These are phyloP conservation scores for Teunomyces funiuensis DNA, from an alignment of 805 yeast genomes.

Conservation along the genomic window DNA sequence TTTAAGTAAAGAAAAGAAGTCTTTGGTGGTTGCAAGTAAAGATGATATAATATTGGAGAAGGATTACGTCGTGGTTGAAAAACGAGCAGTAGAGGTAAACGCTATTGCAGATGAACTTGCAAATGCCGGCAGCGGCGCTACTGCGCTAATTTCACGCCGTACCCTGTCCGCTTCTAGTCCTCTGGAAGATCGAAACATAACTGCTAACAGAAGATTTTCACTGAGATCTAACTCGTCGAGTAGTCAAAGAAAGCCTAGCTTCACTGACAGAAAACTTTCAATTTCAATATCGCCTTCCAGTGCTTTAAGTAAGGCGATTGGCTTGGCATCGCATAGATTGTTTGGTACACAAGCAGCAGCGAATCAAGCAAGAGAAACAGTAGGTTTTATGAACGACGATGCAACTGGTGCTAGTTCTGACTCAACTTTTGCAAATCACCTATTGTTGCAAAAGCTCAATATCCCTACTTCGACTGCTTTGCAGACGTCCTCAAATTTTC, in stretches of 20 bases:
- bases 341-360: slow-evolving; percentile 50
- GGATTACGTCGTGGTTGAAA: slow-evolving; percentile 93
- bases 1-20: background rate
- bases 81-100: slow-evolving; percentile 91
- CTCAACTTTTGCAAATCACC: slow-evolving; percentile 36
- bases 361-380: slow-evolving; percentile 14
- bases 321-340: slow-evolving; percentile 81
- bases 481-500: slow-evolving; percentile 7
- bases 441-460: slow-evolving; percentile 34
- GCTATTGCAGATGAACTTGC: slow-evolving; percentile 93
- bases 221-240: slow-evolving; percentile 50
- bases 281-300: slow-evolving; percentile 78
- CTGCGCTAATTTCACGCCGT: slow-evolving; percentile 37
- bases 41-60: slow-evolving; percentile 62
- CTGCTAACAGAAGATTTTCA: slow-evolving; percentile 30
- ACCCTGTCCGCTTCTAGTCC: slow-evolving; percentile 26
- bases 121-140: slow-evolving; percentile 52
- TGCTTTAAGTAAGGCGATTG: slow-evolving; percentile 85
- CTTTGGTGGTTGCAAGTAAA: slow-evolving; percentile 12
- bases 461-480: slow-evolving; percentile 29
- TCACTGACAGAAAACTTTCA: slow-evolving; percentile 62
- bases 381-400: slow-evolving; percentile 3
- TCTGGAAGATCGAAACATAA: slow-evolving; percentile 20
- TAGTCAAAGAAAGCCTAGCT: slow-evolving; percentile 58
- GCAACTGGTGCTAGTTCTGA: slow-evolving; percentile 19